Evolutionary conservation across 2,329 filamentous ascomycete species (phyloP), one percentile per base, ranked within the genome.

Genomic region (Fusarium irregulare): DNA sequence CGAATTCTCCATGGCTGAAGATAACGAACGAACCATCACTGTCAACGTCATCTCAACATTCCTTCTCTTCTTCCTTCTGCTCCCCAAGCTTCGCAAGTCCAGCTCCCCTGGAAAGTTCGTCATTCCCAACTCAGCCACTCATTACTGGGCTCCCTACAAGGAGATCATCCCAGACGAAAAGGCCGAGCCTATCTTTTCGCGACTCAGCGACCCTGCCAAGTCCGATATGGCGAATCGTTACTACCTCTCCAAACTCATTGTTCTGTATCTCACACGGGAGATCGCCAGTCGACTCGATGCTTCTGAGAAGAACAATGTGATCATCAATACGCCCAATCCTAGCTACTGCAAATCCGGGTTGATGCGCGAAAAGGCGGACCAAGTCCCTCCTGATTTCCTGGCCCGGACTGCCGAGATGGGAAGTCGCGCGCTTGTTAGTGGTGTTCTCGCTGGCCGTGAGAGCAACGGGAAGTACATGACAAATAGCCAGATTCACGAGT

Each of bases 11-110:
- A 44, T 73, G 1, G 79, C 75, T 0, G 84, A 86, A 53, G 84
- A 80, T 4, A 81, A 85, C 40, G 88, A 89, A 72, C 78, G 72
- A 25, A 84, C 80, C 2, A 74, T 89, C 62, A 83, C 80, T 0
- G 21, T 77, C 23, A 77, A 77, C 10, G 64, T 77, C 5, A 42
- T 77, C 1, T 63, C 68, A 1, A 76, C 75, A 0, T 68, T 74
- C 13, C 57, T 78, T 0, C 50, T 78, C 0, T 64, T 59, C 12
- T 54, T 75, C 0, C 59, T 77, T 0, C 60, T 78, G 0, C 41
- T 77, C 0, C 75, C 76, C 0, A 76, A 75, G 10, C 57, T 74
- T 9, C 58, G 64, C 23, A 83, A 63, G 21, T 72, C 72, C 0
- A 46, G 56, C 1, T 66, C 28, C 1, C 49, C 59, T 0, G 70